Conservation (phyloP, 192 early-diverging fungal genomes). For the Phycomyces blakesleeanus region DNA sequence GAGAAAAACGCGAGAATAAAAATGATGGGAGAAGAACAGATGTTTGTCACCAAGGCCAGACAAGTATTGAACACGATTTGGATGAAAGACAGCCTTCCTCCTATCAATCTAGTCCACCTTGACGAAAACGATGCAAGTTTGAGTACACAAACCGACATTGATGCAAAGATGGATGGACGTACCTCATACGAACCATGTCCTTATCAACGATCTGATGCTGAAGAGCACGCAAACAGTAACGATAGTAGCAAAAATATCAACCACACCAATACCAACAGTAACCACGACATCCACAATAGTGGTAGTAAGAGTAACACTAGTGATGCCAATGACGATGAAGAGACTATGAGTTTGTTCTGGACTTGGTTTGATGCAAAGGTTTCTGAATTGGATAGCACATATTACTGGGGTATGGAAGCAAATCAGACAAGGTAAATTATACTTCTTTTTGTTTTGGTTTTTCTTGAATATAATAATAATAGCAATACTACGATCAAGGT, state of each 20-base stretch:
- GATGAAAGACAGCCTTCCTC: neutral
- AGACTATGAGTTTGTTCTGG: conserved; percentile 4
- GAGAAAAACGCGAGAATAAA: conserved; percentile 24
- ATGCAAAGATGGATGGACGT: too few relatives aligned
- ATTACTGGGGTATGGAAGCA: conserved; percentile 19
- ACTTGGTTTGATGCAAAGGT: conserved; percentile 30
- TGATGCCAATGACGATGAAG: neutral
- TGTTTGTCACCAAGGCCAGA: conserved; percentile 16
- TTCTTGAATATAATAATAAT: too few relatives aligned
- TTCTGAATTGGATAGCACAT: conserved; percentile 19
- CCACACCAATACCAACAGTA: neutral
- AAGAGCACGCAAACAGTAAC: too few relatives aligned
- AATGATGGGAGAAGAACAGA: conserved; percentile 30
- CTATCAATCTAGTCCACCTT: neutral
- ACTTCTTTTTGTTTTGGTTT: neutral
- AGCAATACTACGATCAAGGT: too few relatives aligned
- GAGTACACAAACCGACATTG: neutral
- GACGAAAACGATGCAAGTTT: neutral
- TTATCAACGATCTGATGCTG: too few relatives aligned
- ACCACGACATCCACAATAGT: neutral
- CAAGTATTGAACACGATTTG: conserved; percentile 6
- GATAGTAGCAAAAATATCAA: neutral
- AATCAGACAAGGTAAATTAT: neutral
- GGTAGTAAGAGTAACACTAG: neutral
- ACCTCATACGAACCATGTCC: too few relatives aligned